Conservation (phyloP, 805 yeast species). For the Tetrapisispora pingtungensis region DNA sequence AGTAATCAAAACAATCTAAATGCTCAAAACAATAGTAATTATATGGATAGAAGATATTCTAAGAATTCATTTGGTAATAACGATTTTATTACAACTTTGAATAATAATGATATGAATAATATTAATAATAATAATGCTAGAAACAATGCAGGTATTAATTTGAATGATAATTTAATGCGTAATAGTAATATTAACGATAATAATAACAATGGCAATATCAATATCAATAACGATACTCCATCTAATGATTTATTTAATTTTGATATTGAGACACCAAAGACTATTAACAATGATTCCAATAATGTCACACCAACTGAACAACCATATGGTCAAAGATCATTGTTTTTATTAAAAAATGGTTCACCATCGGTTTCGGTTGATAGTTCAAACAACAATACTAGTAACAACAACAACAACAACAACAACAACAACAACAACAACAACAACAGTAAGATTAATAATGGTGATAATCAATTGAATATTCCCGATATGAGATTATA, state of each 20-base stretch:
- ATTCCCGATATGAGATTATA: no score
- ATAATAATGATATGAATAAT: neutral
- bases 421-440: neutral
- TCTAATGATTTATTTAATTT: constrained; percentile 1
- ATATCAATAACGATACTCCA: neutral
- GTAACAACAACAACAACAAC: no score
- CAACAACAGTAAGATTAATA: neutral
- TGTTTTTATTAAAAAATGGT: neutral
- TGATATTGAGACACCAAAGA: neutral
- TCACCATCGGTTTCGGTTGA: neutral
- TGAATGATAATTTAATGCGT: neutral
- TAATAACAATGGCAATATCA: neutral
- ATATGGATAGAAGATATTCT: neutral
- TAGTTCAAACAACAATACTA: neutral
- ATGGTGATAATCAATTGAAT: neutral
- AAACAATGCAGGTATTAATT: no score
- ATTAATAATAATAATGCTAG: neutral
- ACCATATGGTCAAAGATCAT: neutral
- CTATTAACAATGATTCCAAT: neutral
- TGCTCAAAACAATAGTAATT: neutral
- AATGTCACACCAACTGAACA: neutral
- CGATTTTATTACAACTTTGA: neutral
- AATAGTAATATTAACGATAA: neutral
- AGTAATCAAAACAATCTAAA: neutral
- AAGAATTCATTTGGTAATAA: neutral